Conservation (phyloP, 2,329 filamentous ascomycete genomes). For the Achaetomium macrosporum region DNA sequence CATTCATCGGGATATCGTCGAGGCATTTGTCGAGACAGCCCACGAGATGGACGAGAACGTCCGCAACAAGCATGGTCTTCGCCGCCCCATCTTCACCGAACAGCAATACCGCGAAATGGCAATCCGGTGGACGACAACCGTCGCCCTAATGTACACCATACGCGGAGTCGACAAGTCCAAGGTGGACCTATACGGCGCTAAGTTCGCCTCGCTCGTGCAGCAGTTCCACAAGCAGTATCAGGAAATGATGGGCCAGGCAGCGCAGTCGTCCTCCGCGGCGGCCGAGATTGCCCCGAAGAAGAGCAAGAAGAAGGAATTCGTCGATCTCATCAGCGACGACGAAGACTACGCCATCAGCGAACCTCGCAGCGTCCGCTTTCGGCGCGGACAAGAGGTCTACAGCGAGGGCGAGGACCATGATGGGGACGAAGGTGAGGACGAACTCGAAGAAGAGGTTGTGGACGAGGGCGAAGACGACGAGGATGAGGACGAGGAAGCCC, state of each 20-base stretch:
- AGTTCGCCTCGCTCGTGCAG: conserved; percentile 55
- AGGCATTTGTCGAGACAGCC: conserved; percentile 59
- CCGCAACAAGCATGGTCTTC: conserved; percentile 52
- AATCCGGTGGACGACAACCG: conserved; percentile 57
- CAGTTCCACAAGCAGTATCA: conserved; percentile 42
- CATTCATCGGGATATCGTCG: conserved; percentile 58
- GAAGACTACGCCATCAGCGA: conserved; percentile 19
- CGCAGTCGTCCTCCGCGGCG: conserved; percentile 1
- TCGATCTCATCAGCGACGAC: conserved; percentile 46
- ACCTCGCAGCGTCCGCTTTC: neutral
- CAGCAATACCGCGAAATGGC: conserved; percentile 67
- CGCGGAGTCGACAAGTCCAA: conserved; percentile 57
- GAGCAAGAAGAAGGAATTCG: conserved; percentile 36
- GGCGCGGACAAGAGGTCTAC: neutral
- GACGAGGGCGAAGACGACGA: conserved; percentile 28
- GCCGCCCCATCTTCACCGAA: conserved; percentile 61
- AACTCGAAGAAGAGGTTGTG: conserved; percentile 25
- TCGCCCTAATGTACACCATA: conserved; percentile 58
- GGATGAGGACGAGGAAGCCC: conserved; percentile 25
- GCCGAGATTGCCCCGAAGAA: conserved; percentile 11
- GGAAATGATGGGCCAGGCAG: conserved; percentile 41
- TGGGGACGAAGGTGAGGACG: conserved; percentile 24
- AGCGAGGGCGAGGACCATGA: conserved; percentile 27
- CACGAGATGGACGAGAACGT: conserved; percentile 55
- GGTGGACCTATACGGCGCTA: conserved; percentile 54